A percentile compares a stretch with the other conserved stretches of the same genome.
phyloP scores from a whole-genome alignment of 768 basidiomycete species.

The Tricholomella constricta region DNA sequence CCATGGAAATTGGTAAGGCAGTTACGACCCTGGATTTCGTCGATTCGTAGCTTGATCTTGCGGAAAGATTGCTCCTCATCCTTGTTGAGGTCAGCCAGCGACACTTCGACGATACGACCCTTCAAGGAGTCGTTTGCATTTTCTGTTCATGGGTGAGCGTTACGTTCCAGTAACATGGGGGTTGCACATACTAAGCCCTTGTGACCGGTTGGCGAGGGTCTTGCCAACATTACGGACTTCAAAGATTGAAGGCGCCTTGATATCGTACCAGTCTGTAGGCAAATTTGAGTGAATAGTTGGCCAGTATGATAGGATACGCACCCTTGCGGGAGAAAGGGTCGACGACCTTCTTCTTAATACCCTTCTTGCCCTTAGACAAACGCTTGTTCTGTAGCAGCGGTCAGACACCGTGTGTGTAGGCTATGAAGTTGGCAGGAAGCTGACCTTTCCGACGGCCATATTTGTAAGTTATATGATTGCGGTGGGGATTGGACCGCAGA shows the following conservation, averaged over 20 bases:
- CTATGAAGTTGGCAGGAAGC: constrained; percentile 23
- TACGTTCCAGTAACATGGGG: neutral
- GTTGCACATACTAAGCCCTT: constrained; percentile 86
- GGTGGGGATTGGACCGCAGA: constrained; percentile 40
- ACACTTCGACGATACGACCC: constrained; percentile 95
- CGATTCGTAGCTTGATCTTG: constrained; percentile 98
- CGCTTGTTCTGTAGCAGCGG: constrained; percentile 80
- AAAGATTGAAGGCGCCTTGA: constrained; percentile 98
- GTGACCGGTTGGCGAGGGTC: constrained; percentile 97
- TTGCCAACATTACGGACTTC: constrained; percentile 97
- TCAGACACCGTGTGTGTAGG: constrained; percentile 5
- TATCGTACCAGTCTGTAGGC: constrained; percentile 94
- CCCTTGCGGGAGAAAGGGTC: constrained; percentile 99
- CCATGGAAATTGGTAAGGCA: constrained; percentile 99
- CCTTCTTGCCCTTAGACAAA: constrained; percentile 97
- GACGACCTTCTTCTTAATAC: constrained; percentile 99
- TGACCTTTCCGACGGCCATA: constrained; percentile 91
- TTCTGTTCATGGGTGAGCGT: constrained; percentile 51
- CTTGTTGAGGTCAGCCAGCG: constrained; percentile 97
- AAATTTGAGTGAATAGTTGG: neutral
- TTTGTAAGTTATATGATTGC: constrained; percentile 42
- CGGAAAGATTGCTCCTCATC: constrained; percentile 99
- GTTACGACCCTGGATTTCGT: constrained; percentile 97
- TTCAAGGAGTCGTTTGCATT: constrained; percentile 98
- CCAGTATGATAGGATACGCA: constrained; percentile 30